Conservation (phyloP, 441 rosid genomes). For the Jatropha podagrica region DNA sequence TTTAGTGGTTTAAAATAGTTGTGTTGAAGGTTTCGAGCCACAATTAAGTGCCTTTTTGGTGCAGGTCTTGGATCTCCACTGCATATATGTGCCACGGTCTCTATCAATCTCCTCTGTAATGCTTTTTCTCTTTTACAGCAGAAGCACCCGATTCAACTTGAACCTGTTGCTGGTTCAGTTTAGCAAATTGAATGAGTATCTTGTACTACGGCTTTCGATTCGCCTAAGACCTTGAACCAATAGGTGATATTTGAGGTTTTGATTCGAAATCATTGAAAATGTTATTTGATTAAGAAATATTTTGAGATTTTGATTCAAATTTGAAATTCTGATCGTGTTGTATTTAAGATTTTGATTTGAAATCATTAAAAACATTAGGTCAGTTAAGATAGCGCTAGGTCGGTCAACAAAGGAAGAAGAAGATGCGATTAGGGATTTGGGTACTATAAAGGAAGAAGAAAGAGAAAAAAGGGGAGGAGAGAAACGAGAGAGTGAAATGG, state of each 20-base stretch:
- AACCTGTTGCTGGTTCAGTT: slow-evolving; percentile 12
- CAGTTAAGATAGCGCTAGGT: neutral
- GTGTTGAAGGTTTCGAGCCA: slow-evolving; percentile 91
- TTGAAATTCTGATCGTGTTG: too few relatives aligned
- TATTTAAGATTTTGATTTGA: neutral
- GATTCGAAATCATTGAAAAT: slow-evolving; percentile 19
- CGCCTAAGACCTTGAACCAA: neutral
- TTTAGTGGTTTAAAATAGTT: slow-evolving; percentile 70
- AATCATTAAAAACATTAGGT: neutral
- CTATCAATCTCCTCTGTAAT: slow-evolving; percentile 81
- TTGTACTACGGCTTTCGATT: slow-evolving; percentile 11
- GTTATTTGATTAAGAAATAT: neutral
- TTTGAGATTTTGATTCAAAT: slow-evolving; percentile 12
- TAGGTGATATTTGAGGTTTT: slow-evolving; percentile 3
- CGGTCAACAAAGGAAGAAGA: too few relatives aligned
- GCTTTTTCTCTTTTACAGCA: slow-evolving; percentile 38
- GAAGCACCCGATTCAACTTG: neutral
- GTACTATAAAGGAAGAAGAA: too few relatives aligned
- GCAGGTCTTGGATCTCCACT: slow-evolving; percentile 88
- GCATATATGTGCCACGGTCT: slow-evolving; percentile 43
- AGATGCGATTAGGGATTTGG: too few relatives aligned
- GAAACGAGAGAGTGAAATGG: too few relatives aligned
- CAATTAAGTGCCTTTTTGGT: slow-evolving; percentile 59
- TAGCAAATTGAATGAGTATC: slow-evolving; percentile 24
- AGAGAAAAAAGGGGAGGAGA: too few relatives aligned